These are phyloP conservation scores for Phyllosticta paracitricarpa DNA, from an alignment of 2,329 filamentous ascomycete genomes.

Conservation along the genomic window DNA sequence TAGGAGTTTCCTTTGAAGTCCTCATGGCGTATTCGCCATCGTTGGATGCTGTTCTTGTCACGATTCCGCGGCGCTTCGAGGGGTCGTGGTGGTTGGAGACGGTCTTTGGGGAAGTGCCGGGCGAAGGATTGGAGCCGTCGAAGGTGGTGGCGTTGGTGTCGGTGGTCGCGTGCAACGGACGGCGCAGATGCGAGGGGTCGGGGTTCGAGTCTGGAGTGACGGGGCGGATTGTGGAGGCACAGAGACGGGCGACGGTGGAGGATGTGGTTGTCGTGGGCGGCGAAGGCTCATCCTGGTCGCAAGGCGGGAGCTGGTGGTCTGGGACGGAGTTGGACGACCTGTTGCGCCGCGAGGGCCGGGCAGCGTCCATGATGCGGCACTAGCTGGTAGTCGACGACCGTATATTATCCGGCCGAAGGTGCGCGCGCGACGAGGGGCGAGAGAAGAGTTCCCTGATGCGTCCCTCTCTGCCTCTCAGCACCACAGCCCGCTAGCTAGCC, in stretches of 20 bases:
- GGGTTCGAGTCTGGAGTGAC: slow-evolving; percentile 52
- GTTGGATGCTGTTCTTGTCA: slow-evolving; percentile 23
- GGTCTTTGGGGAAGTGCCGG: slow-evolving; percentile 8
- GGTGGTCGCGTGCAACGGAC: slow-evolving; percentile 20
- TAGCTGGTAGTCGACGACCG: background rate
- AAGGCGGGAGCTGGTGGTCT: slow-evolving; percentile 2
- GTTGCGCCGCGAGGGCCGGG: slow-evolving; percentile 9
- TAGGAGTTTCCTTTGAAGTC: slow-evolving; percentile 40
- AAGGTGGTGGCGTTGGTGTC: slow-evolving; percentile 15
- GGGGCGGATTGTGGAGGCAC: slow-evolving; percentile 46
- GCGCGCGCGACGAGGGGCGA: background rate
- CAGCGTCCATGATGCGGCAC: slow-evolving; percentile 9
- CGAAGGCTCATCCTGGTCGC: slow-evolving; percentile 3
- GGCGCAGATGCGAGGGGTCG: slow-evolving; percentile 15
- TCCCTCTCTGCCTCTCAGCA: background rate
- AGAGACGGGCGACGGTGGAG: slow-evolving; percentile 2
- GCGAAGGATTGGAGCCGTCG: slow-evolving; percentile 7
- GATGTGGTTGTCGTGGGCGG: slow-evolving; percentile 1
- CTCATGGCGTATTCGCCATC: slow-evolving; percentile 23
- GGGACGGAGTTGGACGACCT: slow-evolving; percentile 5
- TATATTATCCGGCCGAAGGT: background rate
- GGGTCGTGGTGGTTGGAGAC: background rate
- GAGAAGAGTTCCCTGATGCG: background rate
- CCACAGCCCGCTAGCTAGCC: background rate
- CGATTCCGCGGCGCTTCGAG: slow-evolving; percentile 12